Base-by-base conservation (phyloP, 192 early-diverging fungal genomes). In the Gamsiella multidivaricata region DNA sequence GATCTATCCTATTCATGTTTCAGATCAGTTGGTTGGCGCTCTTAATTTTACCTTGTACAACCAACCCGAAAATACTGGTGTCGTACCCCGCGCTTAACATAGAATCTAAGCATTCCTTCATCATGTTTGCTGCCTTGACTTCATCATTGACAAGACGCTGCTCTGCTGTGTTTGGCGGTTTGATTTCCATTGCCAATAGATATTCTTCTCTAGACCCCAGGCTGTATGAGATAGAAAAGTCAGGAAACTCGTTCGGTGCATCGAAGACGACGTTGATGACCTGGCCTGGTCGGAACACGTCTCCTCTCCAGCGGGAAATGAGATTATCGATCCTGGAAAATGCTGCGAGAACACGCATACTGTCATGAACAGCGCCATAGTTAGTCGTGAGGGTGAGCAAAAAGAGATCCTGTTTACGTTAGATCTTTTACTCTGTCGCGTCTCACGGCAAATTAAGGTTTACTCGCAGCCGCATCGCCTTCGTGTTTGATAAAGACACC, bases 311-410 rank as follows among this genome's bases (percentile, higher is more conserved):
- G 34, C 55, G 55, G 55, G 31, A 58, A 42, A 58, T 58, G 34
- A 42, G 39, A 43, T 58, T 58, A 2, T 20, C 55, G 36, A 58
- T 42, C 25, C 55, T 37, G 29, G 37, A 25, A 58, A 41, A 58
- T 58, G 55, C 15, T 58, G 55, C 23, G 39, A 58, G 55, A 58
- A 58, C n/a, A n/a, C n/a, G n/a, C n/a, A n/a, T n/a, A n/a, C n/a
- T n/a, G n/a, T n/a, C n/a, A n/a, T n/a, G n/a, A n/a, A n/a, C n/a
- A n/a, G n/a, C n/a, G n/a, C n/a, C n/a, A n/a, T n/a, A n/a, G n/a
- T n/a, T n/a, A n/a, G n/a, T n/a, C n/a, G n/a, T n/a, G n/a, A n/a
- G n/a, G n/a, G n/a, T n/a, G n/a, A n/a, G n/a, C n/a, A n/a, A n/a
- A n/a, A n/a, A n/a, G n/a, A n/a, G n/a, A n/a, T n/a, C n/a, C n/a